A percentile compares a stretch with the other conserved stretches of the same genome.
These are phyloP conservation scores for Neospermospora avenae DNA, from an alignment of 2,329 filamentous ascomycete species.

Conservation along the genomic window DNA sequence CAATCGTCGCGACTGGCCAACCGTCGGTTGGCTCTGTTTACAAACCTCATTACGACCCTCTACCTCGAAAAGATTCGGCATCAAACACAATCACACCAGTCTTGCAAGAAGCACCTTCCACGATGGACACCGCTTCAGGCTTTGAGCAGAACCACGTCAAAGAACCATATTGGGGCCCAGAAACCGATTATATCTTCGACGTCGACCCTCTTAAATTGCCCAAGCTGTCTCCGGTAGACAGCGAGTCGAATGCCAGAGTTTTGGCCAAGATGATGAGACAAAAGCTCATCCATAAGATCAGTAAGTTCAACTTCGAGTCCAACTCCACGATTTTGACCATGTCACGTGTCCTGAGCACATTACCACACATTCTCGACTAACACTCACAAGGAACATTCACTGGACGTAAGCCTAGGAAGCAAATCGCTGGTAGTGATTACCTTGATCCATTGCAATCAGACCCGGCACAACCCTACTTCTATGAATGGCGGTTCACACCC, in stretches of 20 bases:
- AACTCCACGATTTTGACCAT: neutral
- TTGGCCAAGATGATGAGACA: conserved; percentile 1
- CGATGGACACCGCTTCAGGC: neutral
- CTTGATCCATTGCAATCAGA: neutral
- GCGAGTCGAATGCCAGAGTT: neutral
- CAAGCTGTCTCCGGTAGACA: neutral
- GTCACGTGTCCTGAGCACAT: too few relatives aligned
- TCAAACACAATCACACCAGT: neutral
- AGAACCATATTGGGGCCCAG: conserved; percentile 5
- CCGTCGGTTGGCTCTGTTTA: neutral
- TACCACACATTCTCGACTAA: too few relatives aligned
- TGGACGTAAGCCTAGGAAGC: neutral
- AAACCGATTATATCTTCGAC: conserved; percentile 7
- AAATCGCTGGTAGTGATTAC: neutral
- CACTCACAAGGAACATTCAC: neutral
- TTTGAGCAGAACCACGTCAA: neutral
- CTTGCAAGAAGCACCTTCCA: neutral
- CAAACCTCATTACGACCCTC: too few relatives aligned
- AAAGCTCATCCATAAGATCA: conserved; percentile 1
- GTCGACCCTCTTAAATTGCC: neutral
- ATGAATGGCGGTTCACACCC: conserved; percentile 1
- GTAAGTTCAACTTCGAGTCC: neutral
- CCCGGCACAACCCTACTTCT: neutral
- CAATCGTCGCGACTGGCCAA: neutral
- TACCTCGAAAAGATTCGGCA: neutral